These are phyloP conservation scores for Helotiales sp. DNA, from an alignment of 2,329 filamentous ascomycete genomes.

Conservation along the genomic window DNA sequence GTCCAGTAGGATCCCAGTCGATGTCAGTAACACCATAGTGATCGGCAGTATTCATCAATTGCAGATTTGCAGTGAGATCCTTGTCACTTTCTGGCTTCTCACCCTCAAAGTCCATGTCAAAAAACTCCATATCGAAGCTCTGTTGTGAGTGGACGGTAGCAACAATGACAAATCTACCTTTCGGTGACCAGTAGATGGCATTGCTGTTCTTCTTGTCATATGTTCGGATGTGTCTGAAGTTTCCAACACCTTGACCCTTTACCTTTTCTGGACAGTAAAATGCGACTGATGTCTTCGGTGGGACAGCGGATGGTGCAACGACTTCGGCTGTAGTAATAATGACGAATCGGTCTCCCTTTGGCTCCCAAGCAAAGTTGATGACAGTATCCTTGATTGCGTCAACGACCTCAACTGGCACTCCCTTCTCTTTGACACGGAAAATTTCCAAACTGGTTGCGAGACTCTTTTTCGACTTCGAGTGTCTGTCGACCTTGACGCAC, in stretches of 20 bases:
- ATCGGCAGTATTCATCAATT: conserved; percentile 89
- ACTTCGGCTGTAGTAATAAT: conserved; percentile 94
- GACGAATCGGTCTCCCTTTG: conserved; percentile 95
- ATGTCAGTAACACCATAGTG: conserved; percentile 98
- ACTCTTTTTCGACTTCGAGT: conserved; percentile 99
- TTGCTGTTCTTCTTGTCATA: conserved; percentile 99
- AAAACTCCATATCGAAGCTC: conserved; percentile 96
- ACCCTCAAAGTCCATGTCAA: conserved; percentile 95
- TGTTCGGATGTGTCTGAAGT: conserved; percentile 95
- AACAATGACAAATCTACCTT: conserved; percentile 90
- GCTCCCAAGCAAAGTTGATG: conserved; percentile 99
- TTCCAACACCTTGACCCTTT: conserved; percentile 78
- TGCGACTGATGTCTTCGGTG: conserved; percentile 89
- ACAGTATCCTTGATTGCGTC: conserved; percentile 98
- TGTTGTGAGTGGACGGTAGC: conserved; percentile 91
- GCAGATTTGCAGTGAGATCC: conserved; percentile 90
- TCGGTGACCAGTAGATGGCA: conserved; percentile 98
- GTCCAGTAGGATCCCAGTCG: conserved; percentile 95
- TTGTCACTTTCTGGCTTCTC: conserved; percentile 93
- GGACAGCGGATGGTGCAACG: conserved; percentile 72
- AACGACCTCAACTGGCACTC: conserved; percentile 95
- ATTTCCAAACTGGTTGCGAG: conserved; percentile 97
- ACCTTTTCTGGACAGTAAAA: conserved; percentile 97
- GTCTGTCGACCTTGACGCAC: conserved; percentile 97
- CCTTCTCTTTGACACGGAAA: conserved; percentile 96